A percentile compares a stretch with the other conserved stretches of the same genome.
Evolutionary conservation across 345 rosid species (phyloP).

Genomic region (Leavenworthia alabamica): DNA sequence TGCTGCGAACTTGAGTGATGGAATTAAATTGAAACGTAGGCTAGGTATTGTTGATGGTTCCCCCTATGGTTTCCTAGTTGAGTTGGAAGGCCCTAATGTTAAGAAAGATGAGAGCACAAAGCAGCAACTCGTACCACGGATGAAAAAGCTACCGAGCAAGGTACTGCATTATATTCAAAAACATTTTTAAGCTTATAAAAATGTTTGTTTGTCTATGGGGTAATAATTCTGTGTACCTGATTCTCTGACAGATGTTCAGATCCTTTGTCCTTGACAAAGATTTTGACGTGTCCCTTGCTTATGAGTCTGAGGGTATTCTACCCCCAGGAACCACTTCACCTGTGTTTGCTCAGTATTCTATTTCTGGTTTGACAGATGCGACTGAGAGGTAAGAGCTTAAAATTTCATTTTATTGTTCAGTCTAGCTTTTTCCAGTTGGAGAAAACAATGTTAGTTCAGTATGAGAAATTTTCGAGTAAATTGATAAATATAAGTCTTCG

Average conservation of each 20-base stretch:
- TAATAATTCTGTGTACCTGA: constrained; percentile 21
- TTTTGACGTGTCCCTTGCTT: constrained; percentile 82
- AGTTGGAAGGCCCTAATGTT: constrained; percentile 71
- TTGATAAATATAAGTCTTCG: neutral
- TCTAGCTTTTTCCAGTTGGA: constrained; percentile 5
- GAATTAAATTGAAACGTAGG: constrained; percentile 90
- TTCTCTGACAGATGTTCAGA: constrained; percentile 70
- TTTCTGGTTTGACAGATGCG: constrained; percentile 75
- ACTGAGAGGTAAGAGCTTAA: constrained; percentile 63
- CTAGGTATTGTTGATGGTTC: constrained; percentile 96
- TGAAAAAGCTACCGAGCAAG: constrained; percentile 98
- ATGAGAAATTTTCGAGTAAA: neutral
- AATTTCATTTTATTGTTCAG: neutral
- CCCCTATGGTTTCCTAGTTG: constrained; percentile 64
- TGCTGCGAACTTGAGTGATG: constrained; percentile 99
- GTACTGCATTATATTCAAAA: constrained; percentile 34
- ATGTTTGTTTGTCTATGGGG: neutral
- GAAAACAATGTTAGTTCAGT: neutral
- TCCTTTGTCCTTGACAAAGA: constrained; percentile 71
- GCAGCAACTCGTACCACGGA: constrained; percentile 74
- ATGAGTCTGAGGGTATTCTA: constrained; percentile 65
- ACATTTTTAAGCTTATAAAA: constrained; percentile 1
- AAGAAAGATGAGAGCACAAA: constrained; percentile 59
- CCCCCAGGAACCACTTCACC: constrained; percentile 70
- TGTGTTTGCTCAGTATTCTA: constrained; percentile 71